Conservation (phyloP, 192 early-diverging fungal species). For the Coemansia sp. region DNA sequence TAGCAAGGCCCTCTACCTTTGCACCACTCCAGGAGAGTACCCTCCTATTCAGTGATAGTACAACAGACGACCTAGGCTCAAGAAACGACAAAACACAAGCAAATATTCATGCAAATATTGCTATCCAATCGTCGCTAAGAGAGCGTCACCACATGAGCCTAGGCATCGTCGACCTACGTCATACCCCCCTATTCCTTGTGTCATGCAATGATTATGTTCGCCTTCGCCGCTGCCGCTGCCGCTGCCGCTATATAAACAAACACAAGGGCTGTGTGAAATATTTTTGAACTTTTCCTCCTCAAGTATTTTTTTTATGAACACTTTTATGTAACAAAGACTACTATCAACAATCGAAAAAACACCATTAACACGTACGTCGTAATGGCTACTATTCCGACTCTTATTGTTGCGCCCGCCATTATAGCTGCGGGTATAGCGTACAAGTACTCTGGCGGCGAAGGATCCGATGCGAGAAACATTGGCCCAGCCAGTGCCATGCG, state of each 20-base stretch:
- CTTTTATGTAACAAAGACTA: background rate
- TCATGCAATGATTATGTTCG: background rate
- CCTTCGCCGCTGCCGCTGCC: too few species aligned
- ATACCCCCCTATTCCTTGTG: background rate
- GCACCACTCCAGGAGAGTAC: too few species aligned
- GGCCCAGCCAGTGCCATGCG: background rate
- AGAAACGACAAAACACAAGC: too few species aligned
- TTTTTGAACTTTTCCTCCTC: background rate
- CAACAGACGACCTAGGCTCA: too few species aligned
- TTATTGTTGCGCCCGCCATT: constrained; percentile 45
- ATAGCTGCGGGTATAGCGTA: constrained; percentile 47
- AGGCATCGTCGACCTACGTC: background rate
- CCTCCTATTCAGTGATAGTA: too few species aligned
- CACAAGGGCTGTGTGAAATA: too few species aligned
- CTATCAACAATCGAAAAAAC: background rate
- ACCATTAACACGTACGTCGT: background rate
- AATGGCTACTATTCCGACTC: constrained; percentile 43
- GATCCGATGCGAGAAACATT: background rate
- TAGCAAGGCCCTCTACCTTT: too few species aligned
- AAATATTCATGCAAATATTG: too few species aligned
- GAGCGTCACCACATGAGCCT: background rate
- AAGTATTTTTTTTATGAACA: background rate
- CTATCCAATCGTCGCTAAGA: too few species aligned
- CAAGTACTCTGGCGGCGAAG: constrained; percentile 15
- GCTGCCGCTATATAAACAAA: too few species aligned